These are phyloP conservation scores for Aureobasidium subglaciale DNA, from an alignment of 2,329 filamentous ascomycete genomes.

Conservation along the genomic window DNA sequence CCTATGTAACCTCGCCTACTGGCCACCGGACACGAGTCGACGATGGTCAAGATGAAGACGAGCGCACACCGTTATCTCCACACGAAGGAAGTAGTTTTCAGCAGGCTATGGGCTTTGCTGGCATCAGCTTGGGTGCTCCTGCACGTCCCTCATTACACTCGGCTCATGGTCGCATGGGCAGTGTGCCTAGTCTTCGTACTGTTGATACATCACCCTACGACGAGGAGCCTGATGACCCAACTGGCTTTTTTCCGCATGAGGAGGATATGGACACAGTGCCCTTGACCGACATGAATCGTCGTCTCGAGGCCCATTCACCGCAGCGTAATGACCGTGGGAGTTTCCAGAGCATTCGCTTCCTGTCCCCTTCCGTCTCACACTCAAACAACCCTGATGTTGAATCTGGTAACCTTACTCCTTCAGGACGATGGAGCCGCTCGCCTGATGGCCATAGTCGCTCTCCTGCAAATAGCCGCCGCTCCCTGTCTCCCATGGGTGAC, in stretches of 20 bases:
- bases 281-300: slow-evolving; percentile 49
- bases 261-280: slow-evolving; percentile 53
- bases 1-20: slow-evolving; percentile 32
- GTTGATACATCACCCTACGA: slow-evolving; percentile 25
- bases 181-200: slow-evolving; percentile 26
- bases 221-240: slow-evolving; percentile 48
- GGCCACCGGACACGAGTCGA: slow-evolving; percentile 23
- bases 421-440: slow-evolving; percentile 50
- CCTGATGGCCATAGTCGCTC: slow-evolving; percentile 26
- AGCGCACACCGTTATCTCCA: slow-evolving; percentile 34
- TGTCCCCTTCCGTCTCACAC: slow-evolving; percentile 39
- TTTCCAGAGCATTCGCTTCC: slow-evolving; percentile 49
- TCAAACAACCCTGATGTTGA: slow-evolving; percentile 57
- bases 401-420: slow-evolving; percentile 45
- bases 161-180: slow-evolving; percentile 19
- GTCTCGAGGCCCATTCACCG: slow-evolving; percentile 24
- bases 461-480: slow-evolving; percentile 37
- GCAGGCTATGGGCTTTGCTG: slow-evolving; percentile 42
- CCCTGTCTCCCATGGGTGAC: slow-evolving; percentile 39
- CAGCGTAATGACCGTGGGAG: slow-evolving; percentile 39
- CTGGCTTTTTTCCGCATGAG: slow-evolving; percentile 46
- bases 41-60: slow-evolving; percentile 29
- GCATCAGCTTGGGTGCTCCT: slow-evolving; percentile 37
- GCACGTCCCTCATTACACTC: slow-evolving; percentile 19
- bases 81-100: slow-evolving; percentile 42